Conservation (phyloP, 192 early-diverging fungal species). For the Piromyces finnis region DNA sequence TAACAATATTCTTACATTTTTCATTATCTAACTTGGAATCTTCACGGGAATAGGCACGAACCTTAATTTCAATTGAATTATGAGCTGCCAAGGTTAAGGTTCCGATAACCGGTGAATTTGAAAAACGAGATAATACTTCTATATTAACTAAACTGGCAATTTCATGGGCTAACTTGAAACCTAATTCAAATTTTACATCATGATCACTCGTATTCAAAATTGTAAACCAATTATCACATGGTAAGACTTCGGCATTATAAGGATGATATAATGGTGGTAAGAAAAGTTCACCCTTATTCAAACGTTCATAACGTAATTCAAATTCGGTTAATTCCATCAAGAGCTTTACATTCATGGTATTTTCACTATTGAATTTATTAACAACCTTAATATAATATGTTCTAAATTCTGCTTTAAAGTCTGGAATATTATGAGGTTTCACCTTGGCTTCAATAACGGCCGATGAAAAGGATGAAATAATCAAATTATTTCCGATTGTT, state of each 20-base stretch:
- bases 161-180: slow-evolving; percentile 36
- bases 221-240: slow-evolving; percentile 68
- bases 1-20: slow-evolving; percentile 21
- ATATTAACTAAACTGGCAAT: slow-evolving; percentile 38
- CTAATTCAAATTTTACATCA: slow-evolving; percentile 66
- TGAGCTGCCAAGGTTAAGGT: slow-evolving; percentile 41
- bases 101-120: slow-evolving; percentile 59
- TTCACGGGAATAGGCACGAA: slow-evolving; percentile 46
- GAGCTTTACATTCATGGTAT: slow-evolving; percentile 27
- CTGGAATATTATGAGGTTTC: slow-evolving; percentile 37
- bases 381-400: slow-evolving; percentile 25
- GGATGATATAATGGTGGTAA: slow-evolving; percentile 59
- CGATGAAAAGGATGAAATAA: slow-evolving; percentile 5
- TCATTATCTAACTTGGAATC: slow-evolving; percentile 33
- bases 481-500: slow-evolving; percentile 5
- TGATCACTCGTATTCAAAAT: slow-evolving; percentile 54
- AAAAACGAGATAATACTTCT: slow-evolving; percentile 59
- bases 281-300: slow-evolving; percentile 42
- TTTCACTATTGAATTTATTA: slow-evolving; percentile 50
- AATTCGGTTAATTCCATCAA: slow-evolving; percentile 41
- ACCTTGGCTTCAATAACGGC: slow-evolving; percentile 35
- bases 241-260: slow-evolving; percentile 19
- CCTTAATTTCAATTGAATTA: slow-evolving; percentile 45
- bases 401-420: slow-evolving; percentile 22
- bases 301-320: slow-evolving; percentile 55